These are phyloP conservation scores for Penicillium sp. DNA, from an alignment of 2,329 filamentous ascomycete genomes.

Conservation along the genomic window DNA sequence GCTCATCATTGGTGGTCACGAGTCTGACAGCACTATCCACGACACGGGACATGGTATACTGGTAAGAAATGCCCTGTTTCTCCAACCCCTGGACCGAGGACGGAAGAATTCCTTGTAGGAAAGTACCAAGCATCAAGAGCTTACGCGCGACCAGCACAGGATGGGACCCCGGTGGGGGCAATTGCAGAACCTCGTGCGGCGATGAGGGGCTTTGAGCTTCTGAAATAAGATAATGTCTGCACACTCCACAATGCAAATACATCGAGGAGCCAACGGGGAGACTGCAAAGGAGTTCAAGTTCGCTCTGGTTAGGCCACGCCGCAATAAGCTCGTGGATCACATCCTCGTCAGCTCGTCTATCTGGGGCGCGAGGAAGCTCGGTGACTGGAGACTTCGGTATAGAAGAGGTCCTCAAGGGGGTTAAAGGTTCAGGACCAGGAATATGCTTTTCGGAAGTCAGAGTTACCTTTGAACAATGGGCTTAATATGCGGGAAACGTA, in stretches of 20 bases:
- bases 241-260: slow-evolving; percentile 40
- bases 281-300: slow-evolving; percentile 41
- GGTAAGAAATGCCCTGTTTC: slow-evolving; percentile 22
- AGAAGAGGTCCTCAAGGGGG: not conserved
- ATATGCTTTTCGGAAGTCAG: not conserved
- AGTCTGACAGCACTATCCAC: slow-evolving; percentile 32
- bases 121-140: slow-evolving; percentile 51
- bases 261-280: slow-evolving; percentile 35
- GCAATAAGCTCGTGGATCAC: slow-evolving; percentile 36
- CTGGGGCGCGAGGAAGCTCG: not conserved
- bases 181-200: slow-evolving; percentile 37
- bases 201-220: slow-evolving; percentile 14
- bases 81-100: slow-evolving; percentile 23
- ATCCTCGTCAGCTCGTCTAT: slow-evolving; percentile 15
- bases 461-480: not conserved
- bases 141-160: slow-evolving; percentile 53
- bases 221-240: slow-evolving; percentile 11
- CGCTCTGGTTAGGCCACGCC: slow-evolving; percentile 43
- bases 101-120: slow-evolving; percentile 51
- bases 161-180: slow-evolving; percentile 45
- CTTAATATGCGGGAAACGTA: not conserved
- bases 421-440: not conserved
- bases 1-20: slow-evolving; percentile 44
- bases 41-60: slow-evolving; percentile 28
- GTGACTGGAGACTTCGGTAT: not conserved